A percentile compares a stretch with the other conserved stretches of the same genome.
These are phyloP conservation scores for Cydonia oblonga DNA, from an alignment of 331 rosid genomes.

Conservation along the genomic window DNA sequence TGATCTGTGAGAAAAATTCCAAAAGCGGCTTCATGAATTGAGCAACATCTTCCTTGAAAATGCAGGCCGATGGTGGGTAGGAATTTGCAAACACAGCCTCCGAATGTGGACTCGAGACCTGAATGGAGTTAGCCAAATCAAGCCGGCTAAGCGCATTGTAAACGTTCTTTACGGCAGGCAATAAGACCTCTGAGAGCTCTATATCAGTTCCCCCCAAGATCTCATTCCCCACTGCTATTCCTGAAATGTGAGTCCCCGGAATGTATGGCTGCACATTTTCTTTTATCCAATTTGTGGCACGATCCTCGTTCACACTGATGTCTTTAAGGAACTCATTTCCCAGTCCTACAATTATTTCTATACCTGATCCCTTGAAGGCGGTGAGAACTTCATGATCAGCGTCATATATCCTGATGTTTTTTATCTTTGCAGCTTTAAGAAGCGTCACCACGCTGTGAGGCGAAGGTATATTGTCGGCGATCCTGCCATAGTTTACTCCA, in stretches of 20 bases:
- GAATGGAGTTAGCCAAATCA: constrained; percentile 29
- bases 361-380: constrained; percentile 80
- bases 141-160: constrained; percentile 47
- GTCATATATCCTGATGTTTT: constrained; percentile 61
- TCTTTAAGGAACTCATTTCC: constrained; percentile 46
- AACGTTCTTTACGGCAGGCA: constrained; percentile 68
- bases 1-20: constrained; percentile 62
- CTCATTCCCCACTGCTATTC: constrained; percentile 84
- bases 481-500: constrained; percentile 75
- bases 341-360: constrained; percentile 47
- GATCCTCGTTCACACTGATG: constrained; percentile 54
- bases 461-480: constrained; percentile 68
- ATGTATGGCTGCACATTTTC: constrained; percentile 61
- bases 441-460: constrained; percentile 71
- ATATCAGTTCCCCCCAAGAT: constrained; percentile 43
- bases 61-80: constrained; percentile 75
- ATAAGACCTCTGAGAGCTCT: constrained; percentile 53
- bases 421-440: constrained; percentile 75
- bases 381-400: constrained; percentile 48
- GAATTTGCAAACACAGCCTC: constrained; percentile 84
- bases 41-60: constrained; percentile 48
- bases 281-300: constrained; percentile 81
- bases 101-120: constrained; percentile 86
- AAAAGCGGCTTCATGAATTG: constrained; percentile 65
- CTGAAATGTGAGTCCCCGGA: constrained; percentile 62